A percentile compares a stretch with the other conserved stretches of the same genome.
phyloP scores from a whole-genome alignment of 1,139 yeast species.

The Protomyces lactucae-debilis region DNA sequence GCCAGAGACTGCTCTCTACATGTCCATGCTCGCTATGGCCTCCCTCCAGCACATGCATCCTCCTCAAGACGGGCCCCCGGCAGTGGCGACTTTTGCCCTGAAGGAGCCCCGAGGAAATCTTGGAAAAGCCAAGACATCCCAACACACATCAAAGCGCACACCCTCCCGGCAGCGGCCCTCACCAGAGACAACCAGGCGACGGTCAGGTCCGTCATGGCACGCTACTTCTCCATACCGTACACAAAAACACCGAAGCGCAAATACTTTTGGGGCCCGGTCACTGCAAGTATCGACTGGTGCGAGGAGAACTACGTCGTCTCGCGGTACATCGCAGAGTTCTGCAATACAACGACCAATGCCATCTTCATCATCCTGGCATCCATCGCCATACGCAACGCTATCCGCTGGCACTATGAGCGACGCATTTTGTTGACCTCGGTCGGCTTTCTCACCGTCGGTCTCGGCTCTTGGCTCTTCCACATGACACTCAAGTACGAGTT shows the following conservation, averaged over 20 bases:
- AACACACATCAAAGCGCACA: too few species aligned
- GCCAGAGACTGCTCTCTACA: neutral
- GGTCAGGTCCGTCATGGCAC: neutral
- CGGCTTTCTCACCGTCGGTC: slow-evolving; percentile 83
- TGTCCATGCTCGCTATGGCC: neutral
- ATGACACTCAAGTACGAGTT: slow-evolving; percentile 77
- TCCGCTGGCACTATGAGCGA: slow-evolving; percentile 56
- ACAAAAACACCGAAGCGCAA: neutral
- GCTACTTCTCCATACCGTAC: slow-evolving; percentile 10
- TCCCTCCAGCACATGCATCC: neutral
- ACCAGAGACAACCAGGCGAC: too few species aligned
- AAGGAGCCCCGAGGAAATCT: too few species aligned
- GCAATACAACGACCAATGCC: slow-evolving; percentile 74
- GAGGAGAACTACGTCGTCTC: slow-evolving; percentile 89
- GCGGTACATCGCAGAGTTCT: slow-evolving; percentile 79
- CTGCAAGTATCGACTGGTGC: slow-evolving; percentile 82
- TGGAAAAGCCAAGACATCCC: too few species aligned
- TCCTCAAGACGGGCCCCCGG: neutral
- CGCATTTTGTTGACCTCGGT: slow-evolving; percentile 66
- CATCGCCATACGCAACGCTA: slow-evolving; percentile 61
- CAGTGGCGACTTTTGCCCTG: too few species aligned
- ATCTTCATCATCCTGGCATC: slow-evolving; percentile 57
- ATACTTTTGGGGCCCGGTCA: slow-evolving; percentile 24
- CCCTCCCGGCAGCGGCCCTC: too few species aligned
- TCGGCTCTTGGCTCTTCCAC: slow-evolving; percentile 93